Base-by-base conservation (phyloP, 371 early-diverging fungal genomes). In the Apophysomyces elegans region DNA sequence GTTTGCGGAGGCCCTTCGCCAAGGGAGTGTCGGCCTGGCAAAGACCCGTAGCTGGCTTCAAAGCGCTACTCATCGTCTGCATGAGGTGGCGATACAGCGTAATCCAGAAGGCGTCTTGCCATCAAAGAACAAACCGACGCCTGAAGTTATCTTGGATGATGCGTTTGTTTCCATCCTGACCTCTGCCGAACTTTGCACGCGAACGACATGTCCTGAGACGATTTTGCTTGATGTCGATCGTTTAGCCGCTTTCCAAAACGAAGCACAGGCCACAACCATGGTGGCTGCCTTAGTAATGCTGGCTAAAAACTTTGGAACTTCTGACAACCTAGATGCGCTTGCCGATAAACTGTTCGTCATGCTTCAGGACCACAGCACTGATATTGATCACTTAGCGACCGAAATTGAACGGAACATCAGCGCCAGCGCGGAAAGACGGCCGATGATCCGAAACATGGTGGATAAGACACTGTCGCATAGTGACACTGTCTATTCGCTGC, bases 261-360 rank as follows among this genome's bases (percentile, higher is more conserved):
- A 90, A 63, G 71, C 78, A 0, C 91, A 92, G 63, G 83, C 85
- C 0, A 68, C 88, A n/a, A 84, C 85, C 0, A 87, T 91, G 26
- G 86, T 88, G 1, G 86, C 89, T 16, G 87, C 88, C 0, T 67
- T 94, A 54, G 43, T 89, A 11, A 91, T 91, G 88, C 71, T 94
- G 14, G 80, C 87, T 13, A 85, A 86, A 67, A 91, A 91, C 65
- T 74, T 88, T 65, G 77, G 83, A 6, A 67, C 75, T 46, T 72
- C 44, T 2, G 75, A 68, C 13, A 39, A 67, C 5, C 46, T 72
- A 16, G 37, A 74, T n/a, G 64, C 26, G 5, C 70, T 93, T 14
- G 79, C 81, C 14, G 74, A 83, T 1, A 76, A 66, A 11, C 65
- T 92, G 0, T 84, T 88, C 54, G 76, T 75, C 0, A 77, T 91